Conservation (phyloP, 768 basidiomycete genomes). For the Tylopilus sp. region DNA sequence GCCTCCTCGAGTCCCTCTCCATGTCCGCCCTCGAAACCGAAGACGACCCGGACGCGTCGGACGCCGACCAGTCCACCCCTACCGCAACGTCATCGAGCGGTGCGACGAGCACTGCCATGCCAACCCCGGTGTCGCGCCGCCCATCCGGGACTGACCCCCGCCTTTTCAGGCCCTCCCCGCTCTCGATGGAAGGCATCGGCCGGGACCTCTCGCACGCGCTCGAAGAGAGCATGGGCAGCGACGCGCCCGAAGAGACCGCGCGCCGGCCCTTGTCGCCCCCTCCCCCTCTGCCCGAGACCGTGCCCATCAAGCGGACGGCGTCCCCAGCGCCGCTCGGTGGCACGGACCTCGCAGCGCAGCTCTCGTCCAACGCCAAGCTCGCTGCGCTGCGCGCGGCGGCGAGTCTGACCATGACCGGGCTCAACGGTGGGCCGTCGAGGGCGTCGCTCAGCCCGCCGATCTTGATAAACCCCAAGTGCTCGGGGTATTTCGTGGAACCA, state of each 20-base stretch:
- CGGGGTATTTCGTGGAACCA: slow-evolving; percentile 96
- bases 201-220: slow-evolving; percentile 31
- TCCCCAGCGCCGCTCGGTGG: slow-evolving; percentile 14
- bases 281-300: neutral
- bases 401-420: slow-evolving; percentile 27
- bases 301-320: slow-evolving; percentile 1
- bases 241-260: neutral
- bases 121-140: slow-evolving; percentile 7
- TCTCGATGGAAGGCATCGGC: slow-evolving; percentile 33
- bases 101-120: neutral
- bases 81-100: neutral
- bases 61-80: slow-evolving; percentile 13
- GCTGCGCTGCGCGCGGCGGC: slow-evolving; percentile 40
- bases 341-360: slow-evolving; percentile 42
- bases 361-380: slow-evolving; percentile 46
- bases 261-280: slow-evolving; percentile 1
- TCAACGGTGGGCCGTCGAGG: slow-evolving; percentile 13
- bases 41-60: slow-evolving; percentile 33
- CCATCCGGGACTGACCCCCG: slow-evolving; percentile 5
- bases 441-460: slow-evolving; percentile 53
- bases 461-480: slow-evolving; percentile 78
- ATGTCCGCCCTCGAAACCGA: slow-evolving; percentile 55
- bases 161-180: slow-evolving; percentile 11
- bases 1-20: slow-evolving; percentile 41
- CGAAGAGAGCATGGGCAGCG: slow-evolving; percentile 16